These are phyloP conservation scores for Bifiguratus adelaidae DNA, from an alignment of 192 early-diverging fungal genomes.

Conservation along the genomic window DNA sequence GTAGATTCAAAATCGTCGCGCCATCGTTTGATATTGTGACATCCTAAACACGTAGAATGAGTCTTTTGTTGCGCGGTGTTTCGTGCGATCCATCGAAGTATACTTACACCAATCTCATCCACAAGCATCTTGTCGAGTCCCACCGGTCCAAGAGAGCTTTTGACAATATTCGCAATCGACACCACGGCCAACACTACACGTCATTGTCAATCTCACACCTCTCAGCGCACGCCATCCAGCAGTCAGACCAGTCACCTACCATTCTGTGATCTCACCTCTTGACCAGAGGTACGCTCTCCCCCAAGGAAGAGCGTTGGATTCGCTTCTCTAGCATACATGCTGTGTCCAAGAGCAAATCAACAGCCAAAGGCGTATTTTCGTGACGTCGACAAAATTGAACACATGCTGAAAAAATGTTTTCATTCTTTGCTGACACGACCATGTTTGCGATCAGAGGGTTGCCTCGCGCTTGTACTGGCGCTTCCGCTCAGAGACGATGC, in stretches of 20 bases:
- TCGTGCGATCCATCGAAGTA: too few relatives aligned
- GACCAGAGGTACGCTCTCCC: conserved; percentile 82
- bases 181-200: conserved; percentile 80
- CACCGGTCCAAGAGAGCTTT: conserved; percentile 96
- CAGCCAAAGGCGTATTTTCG: too few relatives aligned
- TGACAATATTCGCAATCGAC: conserved; percentile 97
- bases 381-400: too few relatives aligned
- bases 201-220: not conserved
- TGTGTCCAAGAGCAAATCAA: too few relatives aligned
- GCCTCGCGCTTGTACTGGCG: too few relatives aligned
- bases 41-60: conserved; percentile 44
- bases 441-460: too few relatives aligned
- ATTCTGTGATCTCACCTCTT: conserved; percentile 88
- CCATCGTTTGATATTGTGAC: conserved; percentile 99
- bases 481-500: too few relatives aligned
- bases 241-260: conserved; percentile 45
- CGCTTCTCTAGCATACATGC: conserved; percentile 34
- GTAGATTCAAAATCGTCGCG: conserved; percentile 91
- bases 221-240: not conserved
- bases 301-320: conserved; percentile 63
- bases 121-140: conserved; percentile 99
- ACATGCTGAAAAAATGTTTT: too few relatives aligned
- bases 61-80: too few relatives aligned
- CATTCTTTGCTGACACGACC: too few relatives aligned
- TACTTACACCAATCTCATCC: conserved; percentile 93